Conservation (phyloP, 192 early-diverging fungal genomes). For the Dissophora globulifera region DNA sequence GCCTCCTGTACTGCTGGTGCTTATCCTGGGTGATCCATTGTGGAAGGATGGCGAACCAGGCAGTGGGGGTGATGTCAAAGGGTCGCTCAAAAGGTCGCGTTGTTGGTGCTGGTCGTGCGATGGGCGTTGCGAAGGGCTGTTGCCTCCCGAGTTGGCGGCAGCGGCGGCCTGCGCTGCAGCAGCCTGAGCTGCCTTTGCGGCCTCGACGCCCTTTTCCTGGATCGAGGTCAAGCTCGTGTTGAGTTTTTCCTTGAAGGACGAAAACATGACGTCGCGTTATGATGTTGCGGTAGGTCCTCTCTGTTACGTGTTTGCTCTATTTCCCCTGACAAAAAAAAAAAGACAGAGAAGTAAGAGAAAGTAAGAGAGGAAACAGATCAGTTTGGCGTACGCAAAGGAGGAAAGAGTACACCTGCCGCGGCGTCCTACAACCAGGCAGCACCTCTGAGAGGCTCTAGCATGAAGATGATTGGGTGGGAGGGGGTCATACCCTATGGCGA, state of each 20-base stretch:
- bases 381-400: no score
- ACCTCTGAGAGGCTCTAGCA: no score
- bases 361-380: no score
- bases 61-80: slow-evolving; percentile 4
- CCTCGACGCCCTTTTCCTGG: slow-evolving; percentile 43
- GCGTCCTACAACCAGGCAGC: no score
- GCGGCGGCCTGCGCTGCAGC: slow-evolving; percentile 17
- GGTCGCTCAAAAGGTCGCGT: slow-evolving; percentile 16
- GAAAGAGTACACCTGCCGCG: no score
- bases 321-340: no score
- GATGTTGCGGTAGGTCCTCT: no score
- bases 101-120: slow-evolving; percentile 14
- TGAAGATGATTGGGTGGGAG: no score
- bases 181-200: slow-evolving; percentile 33
- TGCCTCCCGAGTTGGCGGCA: slow-evolving; percentile 9
- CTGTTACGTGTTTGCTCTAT: no score
- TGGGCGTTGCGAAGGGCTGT: slow-evolving; percentile 12
- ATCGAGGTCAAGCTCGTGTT: slow-evolving; percentile 52
- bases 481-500: no score
- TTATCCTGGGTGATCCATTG: slow-evolving; percentile 6
- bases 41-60: slow-evolving; percentile 4
- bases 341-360: no score
- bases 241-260: slow-evolving; percentile 50
- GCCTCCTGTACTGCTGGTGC: neutral
- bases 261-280: slow-evolving; percentile 30